Evolutionary conservation across 257 asterid species (phyloP).

Genomic region (Solanum microdontum): DNA sequence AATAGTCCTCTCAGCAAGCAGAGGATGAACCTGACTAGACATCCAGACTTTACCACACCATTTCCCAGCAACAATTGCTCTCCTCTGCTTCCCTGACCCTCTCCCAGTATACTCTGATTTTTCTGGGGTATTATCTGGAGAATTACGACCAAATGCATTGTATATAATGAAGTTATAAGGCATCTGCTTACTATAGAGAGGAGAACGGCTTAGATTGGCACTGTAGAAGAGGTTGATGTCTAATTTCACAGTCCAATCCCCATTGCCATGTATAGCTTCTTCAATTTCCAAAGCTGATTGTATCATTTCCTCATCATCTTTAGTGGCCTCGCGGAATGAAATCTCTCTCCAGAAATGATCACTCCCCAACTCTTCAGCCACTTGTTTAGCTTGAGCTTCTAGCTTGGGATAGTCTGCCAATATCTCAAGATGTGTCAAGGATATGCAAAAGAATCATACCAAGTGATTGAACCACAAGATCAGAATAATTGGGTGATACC

Average conservation of each 20-base stretch:
- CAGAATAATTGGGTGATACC: neutral
- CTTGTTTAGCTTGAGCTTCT: constrained; percentile 65
- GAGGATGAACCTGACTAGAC: constrained; percentile 86
- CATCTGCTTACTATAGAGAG: constrained; percentile 95
- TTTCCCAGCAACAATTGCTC: constrained; percentile 77
- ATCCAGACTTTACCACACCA: constrained; percentile 99
- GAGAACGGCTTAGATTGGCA: constrained; percentile 88
- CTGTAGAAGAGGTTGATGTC: constrained; percentile 91
- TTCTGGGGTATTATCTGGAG: constrained; percentile 17
- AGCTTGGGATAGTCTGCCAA: constrained; percentile 78
- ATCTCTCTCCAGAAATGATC: constrained; percentile 42
- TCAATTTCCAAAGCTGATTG: constrained; percentile 64
- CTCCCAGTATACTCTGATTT: constrained; percentile 25
- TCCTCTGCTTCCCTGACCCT: constrained; percentile 56
- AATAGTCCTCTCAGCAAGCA: constrained; percentile 39
- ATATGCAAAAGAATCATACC: neutral
- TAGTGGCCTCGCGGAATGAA: constrained; percentile 53
- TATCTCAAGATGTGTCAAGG: neutral
- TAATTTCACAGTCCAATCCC: constrained; percentile 96
- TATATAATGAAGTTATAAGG: constrained; percentile 68
- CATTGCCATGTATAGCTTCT: constrained; percentile 75
- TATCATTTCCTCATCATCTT: constrained; percentile 59
- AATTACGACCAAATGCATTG: constrained; percentile 67
- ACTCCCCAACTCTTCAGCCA: constrained; percentile 62
- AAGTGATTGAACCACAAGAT: neutral